Conservation (phyloP, 2,329 filamentous ascomycete genomes). For the Curvularia sp. region DNA sequence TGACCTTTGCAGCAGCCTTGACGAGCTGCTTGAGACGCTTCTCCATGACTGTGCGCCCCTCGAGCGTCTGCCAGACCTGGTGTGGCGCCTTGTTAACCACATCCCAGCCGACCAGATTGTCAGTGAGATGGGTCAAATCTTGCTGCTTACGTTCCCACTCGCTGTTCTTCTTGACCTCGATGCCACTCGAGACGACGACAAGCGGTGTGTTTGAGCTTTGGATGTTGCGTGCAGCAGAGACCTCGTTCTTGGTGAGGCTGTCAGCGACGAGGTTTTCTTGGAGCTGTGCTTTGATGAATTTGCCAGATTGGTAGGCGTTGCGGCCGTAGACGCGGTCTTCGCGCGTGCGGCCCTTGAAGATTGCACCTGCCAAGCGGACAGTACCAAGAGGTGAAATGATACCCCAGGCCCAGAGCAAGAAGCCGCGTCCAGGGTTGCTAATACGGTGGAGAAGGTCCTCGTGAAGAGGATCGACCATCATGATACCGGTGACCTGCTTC, state of each 20-base stretch:
- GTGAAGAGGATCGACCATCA: constrained; percentile 88
- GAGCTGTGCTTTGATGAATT: constrained; percentile 86
- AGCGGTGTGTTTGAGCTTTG: constrained; percentile 78
- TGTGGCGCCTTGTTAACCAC: constrained; percentile 85
- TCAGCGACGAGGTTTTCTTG: constrained; percentile 91
- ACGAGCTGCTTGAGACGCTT: constrained; percentile 77
- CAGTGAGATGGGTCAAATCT: constrained; percentile 80
- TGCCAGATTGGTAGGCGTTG: constrained; percentile 78
- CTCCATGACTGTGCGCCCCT: constrained; percentile 79
- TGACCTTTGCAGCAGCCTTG: constrained; percentile 38
- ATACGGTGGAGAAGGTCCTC: constrained; percentile 80
- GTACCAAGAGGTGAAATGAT: constrained; percentile 86
- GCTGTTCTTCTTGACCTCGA: constrained; percentile 68
- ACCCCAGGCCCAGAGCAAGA: constrained; percentile 85
- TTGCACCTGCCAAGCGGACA: constrained; percentile 77
- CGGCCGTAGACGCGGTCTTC: constrained; percentile 86
- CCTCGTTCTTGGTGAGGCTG: constrained; percentile 83
- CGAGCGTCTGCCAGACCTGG: constrained; percentile 79
- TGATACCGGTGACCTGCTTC: constrained; percentile 74
- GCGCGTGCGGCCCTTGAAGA: constrained; percentile 80
- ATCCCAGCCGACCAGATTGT: constrained; percentile 83
- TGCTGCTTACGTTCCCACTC: constrained; percentile 86
- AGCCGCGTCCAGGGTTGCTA: constrained; percentile 73
- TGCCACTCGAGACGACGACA: constrained; percentile 82
- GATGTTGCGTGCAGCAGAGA: constrained; percentile 78